phyloP scores from a whole-genome alignment of 2,329 filamentous ascomycete genomes.

The Periconia sp. region DNA sequence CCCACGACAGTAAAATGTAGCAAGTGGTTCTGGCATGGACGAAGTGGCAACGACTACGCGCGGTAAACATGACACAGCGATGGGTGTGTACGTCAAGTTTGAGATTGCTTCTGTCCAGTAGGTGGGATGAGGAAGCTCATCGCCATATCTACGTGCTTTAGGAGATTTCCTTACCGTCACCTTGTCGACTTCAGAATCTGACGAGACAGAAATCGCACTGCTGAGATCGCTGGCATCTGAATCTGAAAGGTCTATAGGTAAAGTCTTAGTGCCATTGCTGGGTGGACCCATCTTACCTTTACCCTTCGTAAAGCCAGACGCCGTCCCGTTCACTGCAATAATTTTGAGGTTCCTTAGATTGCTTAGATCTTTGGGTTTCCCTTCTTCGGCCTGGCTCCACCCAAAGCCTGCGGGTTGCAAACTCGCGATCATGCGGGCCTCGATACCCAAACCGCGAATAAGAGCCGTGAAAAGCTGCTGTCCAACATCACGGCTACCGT shows the following conservation, averaged over 20 bases:
- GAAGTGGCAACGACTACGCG: slow-evolving; percentile 53
- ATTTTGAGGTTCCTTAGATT: slow-evolving; percentile 15
- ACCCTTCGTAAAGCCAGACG: slow-evolving; percentile 3
- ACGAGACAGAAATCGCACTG: slow-evolving; percentile 46
- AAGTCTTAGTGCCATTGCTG: slow-evolving; percentile 28
- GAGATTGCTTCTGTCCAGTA: slow-evolving; percentile 95
- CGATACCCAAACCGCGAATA: slow-evolving; percentile 75
- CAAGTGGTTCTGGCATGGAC: slow-evolving; percentile 70
- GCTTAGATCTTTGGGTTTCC: slow-evolving; percentile 51
- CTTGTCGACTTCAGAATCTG: slow-evolving; percentile 57
- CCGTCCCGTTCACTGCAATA: not conserved
- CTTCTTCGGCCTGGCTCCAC: slow-evolving; percentile 85
- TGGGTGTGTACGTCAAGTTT: slow-evolving; percentile 74
- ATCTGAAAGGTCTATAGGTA: slow-evolving; percentile 50
- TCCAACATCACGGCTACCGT: slow-evolving; percentile 84
- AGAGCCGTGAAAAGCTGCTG: slow-evolving; percentile 89
- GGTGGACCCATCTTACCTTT: slow-evolving; percentile 4
- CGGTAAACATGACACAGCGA: slow-evolving; percentile 74
- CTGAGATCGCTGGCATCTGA: slow-evolving; percentile 51
- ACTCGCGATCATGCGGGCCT: slow-evolving; percentile 80
- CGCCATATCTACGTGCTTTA: slow-evolving; percentile 62
- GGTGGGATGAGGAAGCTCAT: slow-evolving; percentile 78
- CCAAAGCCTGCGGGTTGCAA: slow-evolving; percentile 87
- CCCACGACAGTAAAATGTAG: slow-evolving; percentile 80
- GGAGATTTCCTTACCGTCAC: slow-evolving; percentile 47